Percentiles rank a stretch among this genome's conserved stretches.
Evolutionary conservation across 805 yeast genomes (phyloP).

Genomic region (Hanseniaspora vineae): DNA sequence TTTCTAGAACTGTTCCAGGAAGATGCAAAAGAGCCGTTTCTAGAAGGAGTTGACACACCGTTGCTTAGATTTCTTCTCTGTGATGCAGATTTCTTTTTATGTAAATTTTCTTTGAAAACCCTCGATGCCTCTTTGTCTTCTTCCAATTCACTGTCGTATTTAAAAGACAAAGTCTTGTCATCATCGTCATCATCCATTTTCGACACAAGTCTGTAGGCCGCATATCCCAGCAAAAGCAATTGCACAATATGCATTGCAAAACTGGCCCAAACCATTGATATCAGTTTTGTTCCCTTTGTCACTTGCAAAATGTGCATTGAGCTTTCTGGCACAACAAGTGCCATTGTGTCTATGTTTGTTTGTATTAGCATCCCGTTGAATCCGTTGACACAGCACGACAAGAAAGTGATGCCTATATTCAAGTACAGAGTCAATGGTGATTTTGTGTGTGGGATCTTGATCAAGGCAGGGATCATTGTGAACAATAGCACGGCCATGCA

Average conservation of each 20-base stretch:
- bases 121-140: background rate
- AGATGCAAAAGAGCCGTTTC: background rate
- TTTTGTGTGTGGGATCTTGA: background rate
- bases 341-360: background rate
- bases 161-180: background rate
- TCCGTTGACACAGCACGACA: conserved; percentile 1
- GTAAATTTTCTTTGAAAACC: background rate
- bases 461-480: background rate
- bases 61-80: background rate
- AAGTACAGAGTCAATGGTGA: background rate
- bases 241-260: background rate
- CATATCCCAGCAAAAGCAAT: background rate
- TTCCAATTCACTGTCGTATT: background rate
- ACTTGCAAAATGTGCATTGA: background rate
- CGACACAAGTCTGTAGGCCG: background rate
- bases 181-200: background rate
- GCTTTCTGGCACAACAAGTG: background rate
- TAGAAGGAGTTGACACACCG: background rate
- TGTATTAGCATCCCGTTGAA: background rate
- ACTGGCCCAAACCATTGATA: background rate
- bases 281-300: background rate
- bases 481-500: background rate
- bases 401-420: background rate
- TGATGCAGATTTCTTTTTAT: background rate
- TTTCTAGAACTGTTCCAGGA: background rate